These are phyloP conservation scores for Fusarium longipes DNA, from an alignment of 2,329 filamentous ascomycete genomes.

Conservation along the genomic window DNA sequence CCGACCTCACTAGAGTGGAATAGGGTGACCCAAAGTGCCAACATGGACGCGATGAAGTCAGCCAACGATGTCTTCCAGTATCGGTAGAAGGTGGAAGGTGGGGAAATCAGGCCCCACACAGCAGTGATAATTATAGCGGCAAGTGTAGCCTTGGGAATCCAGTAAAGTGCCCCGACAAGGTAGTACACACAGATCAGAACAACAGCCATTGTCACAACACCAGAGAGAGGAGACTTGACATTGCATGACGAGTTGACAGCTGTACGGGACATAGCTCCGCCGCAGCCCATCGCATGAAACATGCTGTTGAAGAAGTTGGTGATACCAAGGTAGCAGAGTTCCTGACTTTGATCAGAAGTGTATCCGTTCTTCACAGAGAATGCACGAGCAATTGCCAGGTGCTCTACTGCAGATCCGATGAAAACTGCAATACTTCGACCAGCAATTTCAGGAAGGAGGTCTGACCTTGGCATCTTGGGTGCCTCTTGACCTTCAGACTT, in stretches of 20 bases:
- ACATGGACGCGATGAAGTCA: constrained; percentile 72
- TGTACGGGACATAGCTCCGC: constrained; percentile 74
- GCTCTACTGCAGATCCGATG: constrained; percentile 70
- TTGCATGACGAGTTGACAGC: constrained; percentile 74
- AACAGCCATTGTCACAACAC: constrained; percentile 69
- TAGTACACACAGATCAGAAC: constrained; percentile 72
- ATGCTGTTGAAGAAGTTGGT: constrained; percentile 73
- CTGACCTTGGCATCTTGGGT: constrained; percentile 59
- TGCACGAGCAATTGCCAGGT: constrained; percentile 72
- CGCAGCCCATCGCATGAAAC: constrained; percentile 72
- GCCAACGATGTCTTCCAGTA: constrained; percentile 74
- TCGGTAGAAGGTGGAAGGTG: constrained; percentile 68
- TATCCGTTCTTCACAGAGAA: constrained; percentile 73
- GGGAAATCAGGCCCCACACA: constrained; percentile 70
- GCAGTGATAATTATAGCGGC: constrained; percentile 75
- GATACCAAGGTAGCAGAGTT: constrained; percentile 71
- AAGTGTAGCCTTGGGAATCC: constrained; percentile 74
- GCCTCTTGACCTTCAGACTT: constrained; percentile 64
- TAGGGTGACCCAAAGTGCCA: constrained; percentile 72
- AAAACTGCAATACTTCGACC: constrained; percentile 69
- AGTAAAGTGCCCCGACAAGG: constrained; percentile 70
- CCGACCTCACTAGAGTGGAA: constrained; percentile 71
- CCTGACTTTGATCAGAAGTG: constrained; percentile 71
- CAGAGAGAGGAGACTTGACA: constrained; percentile 70
- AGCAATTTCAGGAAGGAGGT: constrained; percentile 64